phyloP scores from a whole-genome alignment of 257 asterid genomes.

The Salvia miltiorrhiza region DNA sequence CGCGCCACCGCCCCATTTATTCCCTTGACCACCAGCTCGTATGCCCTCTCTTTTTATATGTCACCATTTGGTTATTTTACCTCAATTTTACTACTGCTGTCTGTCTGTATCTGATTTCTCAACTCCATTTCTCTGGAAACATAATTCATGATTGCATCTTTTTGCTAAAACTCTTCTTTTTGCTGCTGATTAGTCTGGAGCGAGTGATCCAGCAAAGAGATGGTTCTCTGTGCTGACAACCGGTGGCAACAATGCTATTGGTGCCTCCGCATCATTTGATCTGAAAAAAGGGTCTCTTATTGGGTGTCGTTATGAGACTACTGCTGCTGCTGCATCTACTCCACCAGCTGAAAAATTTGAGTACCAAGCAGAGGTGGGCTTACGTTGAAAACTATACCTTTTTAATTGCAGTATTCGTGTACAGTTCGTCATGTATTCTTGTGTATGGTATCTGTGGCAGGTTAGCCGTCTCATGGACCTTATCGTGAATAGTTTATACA shows the following conservation, averaged over 20 bases:
- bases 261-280: slow-evolving; percentile 26
- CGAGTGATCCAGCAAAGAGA: slow-evolving; percentile 40
- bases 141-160: background rate
- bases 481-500: slow-evolving; percentile 87
- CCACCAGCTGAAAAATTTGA: slow-evolving; percentile 69
- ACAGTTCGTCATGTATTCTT: background rate
- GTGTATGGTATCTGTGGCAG: slow-evolving; percentile 39
- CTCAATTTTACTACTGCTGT: background rate
- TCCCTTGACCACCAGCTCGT: slow-evolving; percentile 37
- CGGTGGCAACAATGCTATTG: slow-evolving; percentile 23
- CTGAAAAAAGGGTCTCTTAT: slow-evolving; percentile 20
- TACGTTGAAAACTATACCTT: background rate
- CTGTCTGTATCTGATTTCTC: background rate
- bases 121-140: background rate
- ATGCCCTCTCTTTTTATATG: background rate
- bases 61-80: background rate
- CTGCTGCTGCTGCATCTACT: slow-evolving; percentile 59
- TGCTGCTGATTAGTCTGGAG: slow-evolving; percentile 50
- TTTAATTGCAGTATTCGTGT: background rate
- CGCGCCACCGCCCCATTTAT: slow-evolving; percentile 48
- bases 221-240: slow-evolving; percentile 48
- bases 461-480: slow-evolving; percentile 99
- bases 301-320: slow-evolving; percentile 57
- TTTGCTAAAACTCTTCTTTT: too few species aligned
- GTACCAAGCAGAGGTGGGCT: slow-evolving; percentile 95